A percentile compares a stretch with the other conserved stretches of the same genome.
Conservation (phyloP, 192 early-diverging fungal genomes). For the Gaertneriomyces sp. region DNA sequence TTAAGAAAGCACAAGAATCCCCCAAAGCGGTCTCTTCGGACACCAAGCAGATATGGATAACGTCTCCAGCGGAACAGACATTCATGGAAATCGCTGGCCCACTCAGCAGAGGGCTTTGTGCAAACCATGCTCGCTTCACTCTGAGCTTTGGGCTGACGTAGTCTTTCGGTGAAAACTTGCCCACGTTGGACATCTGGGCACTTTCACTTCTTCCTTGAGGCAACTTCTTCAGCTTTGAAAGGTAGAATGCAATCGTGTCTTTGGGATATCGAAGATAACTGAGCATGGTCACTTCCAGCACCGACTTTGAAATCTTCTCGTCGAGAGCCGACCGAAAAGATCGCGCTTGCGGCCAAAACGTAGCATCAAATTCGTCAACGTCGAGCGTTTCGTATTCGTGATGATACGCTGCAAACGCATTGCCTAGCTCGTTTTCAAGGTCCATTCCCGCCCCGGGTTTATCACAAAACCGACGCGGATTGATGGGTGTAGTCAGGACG, state of each 20-base stretch:
- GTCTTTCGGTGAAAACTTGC: background rate
- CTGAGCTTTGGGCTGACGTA: background rate
- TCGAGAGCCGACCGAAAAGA: background rate
- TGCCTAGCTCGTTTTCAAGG: background rate
- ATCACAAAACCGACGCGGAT: slow-evolving; percentile 1
- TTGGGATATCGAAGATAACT: background rate
- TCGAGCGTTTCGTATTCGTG: background rate
- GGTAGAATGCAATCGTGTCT: background rate
- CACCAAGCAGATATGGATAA: background rate
- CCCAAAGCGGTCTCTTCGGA: background rate
- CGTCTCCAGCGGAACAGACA: slow-evolving; percentile 1
- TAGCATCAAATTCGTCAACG: background rate
- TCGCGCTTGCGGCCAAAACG: background rate
- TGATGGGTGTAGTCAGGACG: background rate
- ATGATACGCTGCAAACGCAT: background rate
- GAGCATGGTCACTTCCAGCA: background rate
- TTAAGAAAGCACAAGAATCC: background rate
- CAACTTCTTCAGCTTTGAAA: background rate
- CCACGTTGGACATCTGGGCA: background rate
- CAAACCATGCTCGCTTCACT: slow-evolving; percentile 1
- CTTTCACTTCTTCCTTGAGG: background rate
- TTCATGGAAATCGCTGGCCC: slow-evolving; percentile 5
- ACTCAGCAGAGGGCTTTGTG: slow-evolving; percentile 4
- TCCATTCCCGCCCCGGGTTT: background rate
- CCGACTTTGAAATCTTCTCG: background rate